phyloP scores from a whole-genome alignment of 495 filamentous ascomycete species.

The Parachaetomium inaequale region DNA sequence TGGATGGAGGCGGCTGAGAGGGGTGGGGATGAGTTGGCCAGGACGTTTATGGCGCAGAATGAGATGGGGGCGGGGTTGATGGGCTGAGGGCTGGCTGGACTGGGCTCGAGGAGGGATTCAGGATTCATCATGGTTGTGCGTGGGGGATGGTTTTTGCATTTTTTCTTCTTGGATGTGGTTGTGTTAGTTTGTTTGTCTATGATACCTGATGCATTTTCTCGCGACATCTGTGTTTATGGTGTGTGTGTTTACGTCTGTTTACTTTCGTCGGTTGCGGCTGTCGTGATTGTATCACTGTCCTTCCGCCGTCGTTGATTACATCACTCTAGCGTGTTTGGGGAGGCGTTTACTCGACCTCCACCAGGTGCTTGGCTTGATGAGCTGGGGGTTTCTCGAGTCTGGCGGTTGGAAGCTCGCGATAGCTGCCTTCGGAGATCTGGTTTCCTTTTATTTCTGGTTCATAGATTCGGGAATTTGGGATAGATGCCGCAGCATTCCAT shows the following conservation, averaged over 20 bases:
- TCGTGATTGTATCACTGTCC: too few species aligned
- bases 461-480: neutral
- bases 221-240: neutral
- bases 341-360: too few species aligned
- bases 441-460: neutral
- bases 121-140: neutral
- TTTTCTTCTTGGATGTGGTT: constrained; percentile 1
- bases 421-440: neutral
- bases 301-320: too few species aligned
- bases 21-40: constrained; percentile 84
- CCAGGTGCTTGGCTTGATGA: too few species aligned
- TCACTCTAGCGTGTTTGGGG: too few species aligned
- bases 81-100: constrained; percentile 15
- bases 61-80: constrained; percentile 33
- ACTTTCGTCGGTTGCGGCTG: too few species aligned
- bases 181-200: constrained; percentile 6
- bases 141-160: neutral
- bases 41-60: constrained; percentile 74
- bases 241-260: neutral
- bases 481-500: neutral
- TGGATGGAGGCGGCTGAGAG: constrained; percentile 93
- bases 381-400: too few species aligned
- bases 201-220: constrained; percentile 6
- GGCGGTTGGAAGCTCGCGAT: neutral
- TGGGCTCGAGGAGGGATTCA: neutral